Evolutionary conservation across 441 rosid species (phyloP), one percentile per base, ranked within the genome.

Genomic region (Oxalis stricta): DNA sequence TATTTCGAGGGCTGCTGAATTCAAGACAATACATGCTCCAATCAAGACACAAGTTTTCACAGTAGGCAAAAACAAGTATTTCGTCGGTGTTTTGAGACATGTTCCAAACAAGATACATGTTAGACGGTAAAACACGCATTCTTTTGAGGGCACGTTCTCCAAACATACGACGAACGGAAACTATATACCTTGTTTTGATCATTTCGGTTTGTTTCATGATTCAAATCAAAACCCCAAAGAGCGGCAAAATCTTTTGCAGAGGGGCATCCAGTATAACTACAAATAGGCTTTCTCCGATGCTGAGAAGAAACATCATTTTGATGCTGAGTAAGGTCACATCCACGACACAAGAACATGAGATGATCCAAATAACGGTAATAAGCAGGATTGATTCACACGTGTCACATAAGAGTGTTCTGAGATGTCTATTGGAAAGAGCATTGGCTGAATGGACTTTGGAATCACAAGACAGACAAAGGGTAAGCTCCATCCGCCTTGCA

Each of bases 391-490:
- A 16, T 38, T 70, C 64, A 63, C 95, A 88, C 0, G 59, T 60
- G 38, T 73, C 83, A 10, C 93, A 88, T 15, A 82, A 64, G 57
- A 82, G 69, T 14, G 85, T 65, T n/a, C 95, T 78, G 39, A 75
- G 64, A 70, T 88, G 97, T 46, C 80, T 46, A 30, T 68, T 67
- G 2, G 89, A 84, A 49, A 88, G 79, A 37, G 93, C 67, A 45
- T 84, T 88, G 26, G 97, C 93, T 16, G 95, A 88, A 71, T 88
- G 97, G 37, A 88, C 83, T 64, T 75, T 88, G 0, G 82, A 71
- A 56, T 88, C 95, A 47, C 97, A 84, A 14, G 80, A 62, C 28
- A 88, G 71, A 55, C 97, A 88, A 42, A 88, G 79, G n/a, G 54
- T 54, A 75, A 10, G 95, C 94, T 17, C 75, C 70, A 60, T 88